These are phyloP conservation scores for Blumeriella jaapii DNA, from an alignment of 2,329 filamentous ascomycete genomes.

Conservation along the genomic window DNA sequence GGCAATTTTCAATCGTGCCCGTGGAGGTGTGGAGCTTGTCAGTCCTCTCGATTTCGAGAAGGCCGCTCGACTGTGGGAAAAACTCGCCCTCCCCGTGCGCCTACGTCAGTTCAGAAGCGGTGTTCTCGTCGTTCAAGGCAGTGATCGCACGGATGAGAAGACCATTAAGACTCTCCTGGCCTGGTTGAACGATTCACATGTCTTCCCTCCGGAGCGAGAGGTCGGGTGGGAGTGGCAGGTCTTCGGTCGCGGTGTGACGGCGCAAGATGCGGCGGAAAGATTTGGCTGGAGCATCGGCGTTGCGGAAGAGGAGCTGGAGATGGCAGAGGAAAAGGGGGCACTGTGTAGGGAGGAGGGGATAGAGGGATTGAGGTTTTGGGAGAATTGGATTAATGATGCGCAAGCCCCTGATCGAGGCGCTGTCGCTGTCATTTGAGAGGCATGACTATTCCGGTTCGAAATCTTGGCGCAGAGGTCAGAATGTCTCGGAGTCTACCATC, in stretches of 20 bases:
- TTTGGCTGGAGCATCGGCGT: slow-evolving; percentile 98
- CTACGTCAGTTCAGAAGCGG: slow-evolving; percentile 85
- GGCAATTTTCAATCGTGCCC: slow-evolving; percentile 87
- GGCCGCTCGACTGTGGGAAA: slow-evolving; percentile 80
- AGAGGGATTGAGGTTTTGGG: slow-evolving; percentile 88
- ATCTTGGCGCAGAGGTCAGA: background rate
- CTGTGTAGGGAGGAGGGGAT: slow-evolving; percentile 86
- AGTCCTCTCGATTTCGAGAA: slow-evolving; percentile 87
- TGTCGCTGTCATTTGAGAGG: slow-evolving; percentile 5
- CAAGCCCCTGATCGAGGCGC: slow-evolving; percentile 6
- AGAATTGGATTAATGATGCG: slow-evolving; percentile 42
- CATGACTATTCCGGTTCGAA: background rate
- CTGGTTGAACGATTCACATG: slow-evolving; percentile 68
- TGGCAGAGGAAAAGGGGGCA: slow-evolving; percentile 85
- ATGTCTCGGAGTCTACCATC: too few species aligned
- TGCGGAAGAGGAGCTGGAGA: slow-evolving; percentile 87
- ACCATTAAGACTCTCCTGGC: slow-evolving; percentile 64
- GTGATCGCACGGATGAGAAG: slow-evolving; percentile 81
- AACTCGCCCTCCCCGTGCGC: slow-evolving; percentile 72
- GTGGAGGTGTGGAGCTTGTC: slow-evolving; percentile 88
- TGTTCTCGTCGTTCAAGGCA: slow-evolving; percentile 83
- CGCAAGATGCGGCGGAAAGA: slow-evolving; percentile 74
- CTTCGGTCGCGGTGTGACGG: slow-evolving; percentile 79
- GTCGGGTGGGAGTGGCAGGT: slow-evolving; percentile 62
- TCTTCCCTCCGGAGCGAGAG: slow-evolving; percentile 50